These are phyloP conservation scores for Stylonectria norvegica DNA, from an alignment of 2,329 filamentous ascomycete genomes.

Conservation along the genomic window DNA sequence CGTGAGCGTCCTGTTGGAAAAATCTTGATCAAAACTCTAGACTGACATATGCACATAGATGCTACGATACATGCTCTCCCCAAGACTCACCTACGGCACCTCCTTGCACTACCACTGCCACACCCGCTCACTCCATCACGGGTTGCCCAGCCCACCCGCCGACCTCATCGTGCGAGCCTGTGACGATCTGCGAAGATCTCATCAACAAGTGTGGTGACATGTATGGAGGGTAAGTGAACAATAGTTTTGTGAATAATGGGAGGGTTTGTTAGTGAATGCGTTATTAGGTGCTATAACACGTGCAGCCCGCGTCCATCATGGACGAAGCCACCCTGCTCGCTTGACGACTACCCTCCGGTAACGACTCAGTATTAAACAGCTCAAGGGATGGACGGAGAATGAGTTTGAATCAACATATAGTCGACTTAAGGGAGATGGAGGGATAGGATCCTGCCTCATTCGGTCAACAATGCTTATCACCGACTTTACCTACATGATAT, in stretches of 20 bases:
- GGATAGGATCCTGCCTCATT: no score
- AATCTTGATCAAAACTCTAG: neutral
- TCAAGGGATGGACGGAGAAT: no score
- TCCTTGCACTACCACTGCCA: constrained; percentile 24
- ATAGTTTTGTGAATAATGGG: neutral
- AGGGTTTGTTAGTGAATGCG: neutral
- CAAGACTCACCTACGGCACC: constrained; percentile 19
- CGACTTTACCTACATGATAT: no score
- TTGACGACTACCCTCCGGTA: neutral
- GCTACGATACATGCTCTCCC: constrained; percentile 29
- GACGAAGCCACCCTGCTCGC: neutral
- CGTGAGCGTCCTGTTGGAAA: constrained; percentile 14
- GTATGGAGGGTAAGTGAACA: constrained; percentile 19
- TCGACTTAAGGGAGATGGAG: no score
- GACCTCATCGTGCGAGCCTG: no score
- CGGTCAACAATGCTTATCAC: no score
- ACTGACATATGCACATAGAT: constrained; percentile 19
- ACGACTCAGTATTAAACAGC: neutral
- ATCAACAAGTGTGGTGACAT: constrained; percentile 4
- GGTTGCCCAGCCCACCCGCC: no score
- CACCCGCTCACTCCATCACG: constrained; percentile 25
- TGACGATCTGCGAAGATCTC: constrained; percentile 5
- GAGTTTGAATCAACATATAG: no score
- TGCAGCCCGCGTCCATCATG: constrained; percentile 2
- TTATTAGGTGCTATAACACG: constrained; percentile 5